Percentiles rank a stretch among this genome's conserved stretches.
phyloP scores from a whole-genome alignment of 495 filamentous ascomycete species.

The Aspergillus panamensis region DNA sequence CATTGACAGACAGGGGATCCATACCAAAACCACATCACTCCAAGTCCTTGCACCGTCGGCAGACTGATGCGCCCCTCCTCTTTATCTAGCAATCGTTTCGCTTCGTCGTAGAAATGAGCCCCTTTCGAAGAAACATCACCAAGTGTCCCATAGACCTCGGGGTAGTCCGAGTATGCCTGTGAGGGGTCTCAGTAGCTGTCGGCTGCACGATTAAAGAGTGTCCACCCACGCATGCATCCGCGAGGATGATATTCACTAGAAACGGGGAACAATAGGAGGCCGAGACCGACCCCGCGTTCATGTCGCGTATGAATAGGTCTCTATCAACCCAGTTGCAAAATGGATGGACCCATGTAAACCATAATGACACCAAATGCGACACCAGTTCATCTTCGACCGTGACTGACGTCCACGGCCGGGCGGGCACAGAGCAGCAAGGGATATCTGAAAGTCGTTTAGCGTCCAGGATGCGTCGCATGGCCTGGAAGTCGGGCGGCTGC shows the following conservation, averaged over 20 bases:
- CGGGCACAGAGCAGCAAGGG: constrained; percentile 30
- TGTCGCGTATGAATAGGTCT: constrained; percentile 39
- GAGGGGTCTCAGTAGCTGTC: not conserved
- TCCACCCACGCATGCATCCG: constrained; percentile 31
- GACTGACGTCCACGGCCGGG: constrained; percentile 41
- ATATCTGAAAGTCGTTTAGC: constrained; percentile 22
- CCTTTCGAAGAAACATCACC: constrained; percentile 20
- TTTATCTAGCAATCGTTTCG: constrained; percentile 28
- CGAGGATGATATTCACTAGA: constrained; percentile 44
- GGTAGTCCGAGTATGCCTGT: constrained; percentile 26
- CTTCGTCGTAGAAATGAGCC: constrained; percentile 28
- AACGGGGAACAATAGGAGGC: constrained; percentile 39
- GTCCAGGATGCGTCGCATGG: constrained; percentile 25
- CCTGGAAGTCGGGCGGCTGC: constrained; percentile 13
- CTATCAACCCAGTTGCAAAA: constrained; percentile 40
- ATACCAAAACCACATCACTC: constrained; percentile 28
- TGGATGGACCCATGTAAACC: constrained; percentile 44
- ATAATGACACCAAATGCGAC: constrained; percentile 41
- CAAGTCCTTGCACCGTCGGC: constrained; percentile 28
- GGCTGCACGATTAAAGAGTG: not conserved
- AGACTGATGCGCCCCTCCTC: constrained; percentile 30
- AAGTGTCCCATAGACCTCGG: constrained; percentile 19
- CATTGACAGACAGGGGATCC: not conserved
- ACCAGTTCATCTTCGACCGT: constrained; percentile 40
- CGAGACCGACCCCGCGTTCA: constrained; percentile 24